Evolutionary conservation across 176 grass and related monocot genomes (phyloP).

Genomic region (Oryza australiensis): DNA sequence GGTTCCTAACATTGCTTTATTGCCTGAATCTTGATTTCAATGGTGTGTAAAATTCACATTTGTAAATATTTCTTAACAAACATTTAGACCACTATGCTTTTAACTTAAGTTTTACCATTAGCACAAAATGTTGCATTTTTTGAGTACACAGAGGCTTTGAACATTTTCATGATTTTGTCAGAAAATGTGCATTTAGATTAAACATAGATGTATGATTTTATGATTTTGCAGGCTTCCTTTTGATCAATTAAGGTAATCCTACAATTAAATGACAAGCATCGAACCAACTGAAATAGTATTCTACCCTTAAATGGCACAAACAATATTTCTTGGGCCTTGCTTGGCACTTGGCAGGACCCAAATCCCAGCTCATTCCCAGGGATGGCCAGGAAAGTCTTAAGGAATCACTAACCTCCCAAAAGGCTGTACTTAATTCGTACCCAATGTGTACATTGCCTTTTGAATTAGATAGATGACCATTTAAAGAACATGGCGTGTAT

Average conservation of each 20-base stretch:
- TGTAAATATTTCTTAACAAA: slow-evolving; percentile 2
- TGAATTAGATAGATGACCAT: neutral
- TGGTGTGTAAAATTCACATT: neutral
- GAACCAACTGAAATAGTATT: neutral
- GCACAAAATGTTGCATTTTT: neutral
- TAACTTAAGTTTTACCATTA: neutral
- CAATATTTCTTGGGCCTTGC: neutral
- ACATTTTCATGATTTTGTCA: neutral
- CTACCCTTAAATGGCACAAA: neutral
- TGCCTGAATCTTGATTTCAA: neutral
- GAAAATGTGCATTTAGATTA: neutral
- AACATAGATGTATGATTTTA: neutral
- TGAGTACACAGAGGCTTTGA: neutral
- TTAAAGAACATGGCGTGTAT: neutral
- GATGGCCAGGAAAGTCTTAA: neutral
- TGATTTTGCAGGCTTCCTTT: neutral
- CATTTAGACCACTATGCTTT: neutral
- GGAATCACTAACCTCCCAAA: neutral
- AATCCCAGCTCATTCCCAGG: neutral
- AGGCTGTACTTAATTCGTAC: neutral
- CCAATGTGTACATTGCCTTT: neutral
- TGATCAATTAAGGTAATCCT: neutral
- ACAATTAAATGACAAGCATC: neutral
- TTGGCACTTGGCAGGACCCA: neutral
- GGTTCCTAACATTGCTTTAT: neutral